Evolutionary conservation across 31 red algal species (phyloP).

Genomic region (Porphyra umbilicalis): DNA sequence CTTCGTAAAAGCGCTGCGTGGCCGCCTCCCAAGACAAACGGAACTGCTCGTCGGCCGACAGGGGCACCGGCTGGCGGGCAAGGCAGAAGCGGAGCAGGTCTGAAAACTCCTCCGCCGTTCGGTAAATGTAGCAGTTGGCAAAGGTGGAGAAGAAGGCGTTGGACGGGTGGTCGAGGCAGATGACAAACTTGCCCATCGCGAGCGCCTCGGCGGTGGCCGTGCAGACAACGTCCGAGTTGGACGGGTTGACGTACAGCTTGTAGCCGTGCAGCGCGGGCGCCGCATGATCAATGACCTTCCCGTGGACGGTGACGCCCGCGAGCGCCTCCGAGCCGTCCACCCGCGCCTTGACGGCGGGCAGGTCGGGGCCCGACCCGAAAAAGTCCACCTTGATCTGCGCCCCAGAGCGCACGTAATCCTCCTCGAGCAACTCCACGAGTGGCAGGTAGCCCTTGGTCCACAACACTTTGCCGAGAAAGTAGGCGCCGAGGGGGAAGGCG

Average conservation of each 20-base stretch:
- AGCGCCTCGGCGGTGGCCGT: slow-evolving; percentile 83
- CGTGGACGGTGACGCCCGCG: slow-evolving; percentile 27
- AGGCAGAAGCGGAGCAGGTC: slow-evolving; percentile 29
- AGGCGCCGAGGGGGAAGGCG: slow-evolving; percentile 40
- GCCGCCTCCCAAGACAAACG: slow-evolving; percentile 72
- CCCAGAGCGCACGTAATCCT: slow-evolving; percentile 31
- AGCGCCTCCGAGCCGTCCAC: slow-evolving; percentile 19
- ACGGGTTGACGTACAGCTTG: slow-evolving; percentile 72
- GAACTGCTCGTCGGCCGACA: slow-evolving; percentile 40
- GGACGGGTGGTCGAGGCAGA: slow-evolving; percentile 63
- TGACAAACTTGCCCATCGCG: slow-evolving; percentile 82
- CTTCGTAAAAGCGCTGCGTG: slow-evolving; percentile 71
- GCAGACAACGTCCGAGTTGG: slow-evolving; percentile 60
- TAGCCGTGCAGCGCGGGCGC: slow-evolving; percentile 36
- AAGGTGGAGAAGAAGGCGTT: slow-evolving; percentile 78
- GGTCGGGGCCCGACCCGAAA: slow-evolving; percentile 66
- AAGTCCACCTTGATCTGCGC: slow-evolving; percentile 53
- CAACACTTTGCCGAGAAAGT: slow-evolving; percentile 79
- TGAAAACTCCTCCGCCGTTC: slow-evolving; percentile 46
- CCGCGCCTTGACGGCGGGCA: slow-evolving; percentile 18
- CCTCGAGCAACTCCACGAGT: slow-evolving; percentile 45
- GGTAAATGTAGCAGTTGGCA: slow-evolving; percentile 54
- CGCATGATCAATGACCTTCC: slow-evolving; percentile 45
- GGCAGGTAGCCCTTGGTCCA: slow-evolving; percentile 76
- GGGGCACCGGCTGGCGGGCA: slow-evolving; percentile 29